Conservation (phyloP, 2,329 filamentous ascomycete species). For the Didymella sp. region DNA sequence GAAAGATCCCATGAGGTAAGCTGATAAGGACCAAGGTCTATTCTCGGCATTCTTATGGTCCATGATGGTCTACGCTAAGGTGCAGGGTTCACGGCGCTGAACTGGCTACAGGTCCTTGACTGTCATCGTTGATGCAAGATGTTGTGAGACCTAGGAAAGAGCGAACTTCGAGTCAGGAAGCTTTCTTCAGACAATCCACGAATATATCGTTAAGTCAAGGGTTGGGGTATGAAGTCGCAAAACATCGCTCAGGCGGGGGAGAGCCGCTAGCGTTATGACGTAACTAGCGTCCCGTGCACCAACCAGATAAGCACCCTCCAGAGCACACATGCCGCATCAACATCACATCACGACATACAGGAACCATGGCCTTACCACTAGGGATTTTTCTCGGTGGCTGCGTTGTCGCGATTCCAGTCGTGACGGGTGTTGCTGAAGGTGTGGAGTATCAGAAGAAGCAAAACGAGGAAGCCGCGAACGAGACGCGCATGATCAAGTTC, state of each 20-base stretch:
- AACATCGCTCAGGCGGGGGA: not conserved
- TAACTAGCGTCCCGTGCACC: conserved; percentile 7
- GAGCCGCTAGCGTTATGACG: conserved; percentile 3
- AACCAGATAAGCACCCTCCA: not conserved
- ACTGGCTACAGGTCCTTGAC: not conserved
- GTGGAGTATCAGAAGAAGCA: conserved; percentile 58
- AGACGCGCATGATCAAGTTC: conserved; percentile 61
- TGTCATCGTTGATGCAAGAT: not conserved
- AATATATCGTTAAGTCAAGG: too few species aligned
- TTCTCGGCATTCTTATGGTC: not conserved
- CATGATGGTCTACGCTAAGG: not conserved
- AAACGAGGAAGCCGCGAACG: conserved; percentile 58
- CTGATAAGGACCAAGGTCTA: not conserved
- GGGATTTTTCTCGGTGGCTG: conserved; percentile 49
- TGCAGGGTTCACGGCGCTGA: not conserved
- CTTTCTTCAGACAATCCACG: too few species aligned
- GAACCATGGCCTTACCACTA: conserved; percentile 36
- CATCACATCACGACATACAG: not conserved
- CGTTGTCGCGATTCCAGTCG: conserved; percentile 56
- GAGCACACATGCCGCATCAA: not conserved
- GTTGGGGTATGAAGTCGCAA: not conserved
- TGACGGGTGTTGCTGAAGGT: conserved; percentile 60
- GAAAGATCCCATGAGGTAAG: not conserved
- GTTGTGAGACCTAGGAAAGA: too few species aligned
- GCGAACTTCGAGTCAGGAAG: too few species aligned